Conservation (phyloP, 108 stramenopile species). For the Skeletonema grethae region DNA sequence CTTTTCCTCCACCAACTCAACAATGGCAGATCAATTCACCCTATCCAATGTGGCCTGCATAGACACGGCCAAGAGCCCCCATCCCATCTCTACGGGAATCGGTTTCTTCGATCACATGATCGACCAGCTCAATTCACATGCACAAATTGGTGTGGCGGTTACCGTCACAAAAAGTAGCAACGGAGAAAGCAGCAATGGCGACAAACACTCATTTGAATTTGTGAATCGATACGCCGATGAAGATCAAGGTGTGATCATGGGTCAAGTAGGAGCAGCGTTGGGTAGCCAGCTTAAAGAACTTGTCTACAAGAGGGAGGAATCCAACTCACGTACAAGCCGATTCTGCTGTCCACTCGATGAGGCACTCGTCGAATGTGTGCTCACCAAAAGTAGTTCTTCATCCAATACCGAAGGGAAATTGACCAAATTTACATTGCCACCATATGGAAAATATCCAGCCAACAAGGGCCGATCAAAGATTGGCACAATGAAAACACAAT, state of each 20-base stretch:
- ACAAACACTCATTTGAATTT: constrained; percentile 20
- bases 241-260: constrained; percentile 56
- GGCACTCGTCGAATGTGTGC: constrained; percentile 72
- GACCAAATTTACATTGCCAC: constrained; percentile 54
- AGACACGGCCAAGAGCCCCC: constrained; percentile 32
- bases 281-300: constrained; percentile 53
- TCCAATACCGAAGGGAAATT: constrained; percentile 24
- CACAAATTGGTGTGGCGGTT: constrained; percentile 77
- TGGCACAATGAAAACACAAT: constrained; percentile 59
- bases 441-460: constrained; percentile 79
- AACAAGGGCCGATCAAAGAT: constrained; percentile 63
- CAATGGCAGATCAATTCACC: constrained; percentile 27
- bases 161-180: constrained; percentile 24
- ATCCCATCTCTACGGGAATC: constrained; percentile 77
- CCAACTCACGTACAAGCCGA: constrained; percentile 22
- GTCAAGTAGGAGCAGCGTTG: constrained; percentile 56
- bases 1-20: not conserved
- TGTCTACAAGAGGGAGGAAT: not conserved
- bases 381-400: constrained; percentile 23
- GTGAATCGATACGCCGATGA: constrained; percentile 54
- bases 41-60: constrained; percentile 32
- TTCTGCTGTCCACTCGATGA: constrained; percentile 91
- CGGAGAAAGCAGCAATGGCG: not conserved
- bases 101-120: constrained; percentile 76
- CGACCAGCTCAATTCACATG: constrained; percentile 90